These are phyloP conservation scores for Metarhizium anisopliae DNA, from an alignment of 2,329 filamentous ascomycete genomes.

Conservation along the genomic window DNA sequence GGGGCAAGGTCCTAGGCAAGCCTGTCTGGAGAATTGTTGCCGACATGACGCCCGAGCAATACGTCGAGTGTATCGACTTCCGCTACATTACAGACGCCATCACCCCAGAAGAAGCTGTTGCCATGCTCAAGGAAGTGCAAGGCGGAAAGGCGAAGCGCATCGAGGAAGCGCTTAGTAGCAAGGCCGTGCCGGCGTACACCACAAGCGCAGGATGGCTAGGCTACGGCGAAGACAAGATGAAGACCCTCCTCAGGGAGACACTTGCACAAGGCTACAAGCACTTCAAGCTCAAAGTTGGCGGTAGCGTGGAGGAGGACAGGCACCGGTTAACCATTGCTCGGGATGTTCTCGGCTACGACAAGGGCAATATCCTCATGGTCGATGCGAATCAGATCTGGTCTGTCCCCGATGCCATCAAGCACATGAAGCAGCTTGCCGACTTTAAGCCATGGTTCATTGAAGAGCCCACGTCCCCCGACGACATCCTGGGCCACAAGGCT, in stretches of 20 bases:
- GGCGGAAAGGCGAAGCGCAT: conserved; percentile 61
- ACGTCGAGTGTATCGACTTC: conserved; percentile 86
- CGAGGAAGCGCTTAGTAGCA: conserved; percentile 60
- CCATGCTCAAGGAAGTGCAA: conserved; percentile 58
- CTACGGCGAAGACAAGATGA: conserved; percentile 83
- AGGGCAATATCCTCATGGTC: conserved; percentile 80
- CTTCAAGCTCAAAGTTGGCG: conserved; percentile 89
- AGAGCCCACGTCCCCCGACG: conserved; percentile 84
- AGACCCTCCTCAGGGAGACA: conserved; percentile 62
- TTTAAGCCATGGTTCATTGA: conserved; percentile 94
- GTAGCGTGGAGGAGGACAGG: conserved; percentile 61
- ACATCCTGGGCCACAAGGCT: conserved; percentile 80
- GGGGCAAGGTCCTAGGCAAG: conserved; percentile 78
- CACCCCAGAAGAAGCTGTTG: conserved; percentile 73
- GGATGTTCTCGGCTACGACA: conserved; percentile 72
- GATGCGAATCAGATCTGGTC: conserved; percentile 93
- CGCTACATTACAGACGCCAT: conserved; percentile 91
- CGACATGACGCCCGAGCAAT: conserved; percentile 82
- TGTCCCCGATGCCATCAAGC: conserved; percentile 77
- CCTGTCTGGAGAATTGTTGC: conserved; percentile 86
- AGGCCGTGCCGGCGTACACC: conserved; percentile 82
- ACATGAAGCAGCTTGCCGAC: conserved; percentile 73
- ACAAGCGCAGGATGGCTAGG: conserved; percentile 89
- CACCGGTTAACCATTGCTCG: conserved; percentile 64
- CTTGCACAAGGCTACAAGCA: conserved; percentile 68